Evolutionary conservation across 176 grass and related monocot genomes (phyloP).

Genomic region (Urochloa ruziziensis): DNA sequence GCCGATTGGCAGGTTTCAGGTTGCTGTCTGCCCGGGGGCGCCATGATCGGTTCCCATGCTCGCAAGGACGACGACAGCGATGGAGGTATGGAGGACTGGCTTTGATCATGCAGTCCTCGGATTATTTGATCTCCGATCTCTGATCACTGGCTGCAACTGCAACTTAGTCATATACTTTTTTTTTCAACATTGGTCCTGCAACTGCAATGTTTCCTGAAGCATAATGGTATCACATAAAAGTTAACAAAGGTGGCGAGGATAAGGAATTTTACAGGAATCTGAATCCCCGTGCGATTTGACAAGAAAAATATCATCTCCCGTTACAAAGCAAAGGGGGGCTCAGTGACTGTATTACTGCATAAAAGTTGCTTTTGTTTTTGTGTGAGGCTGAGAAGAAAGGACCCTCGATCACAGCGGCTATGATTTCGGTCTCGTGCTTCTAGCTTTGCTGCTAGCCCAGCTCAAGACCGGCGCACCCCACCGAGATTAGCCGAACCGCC

Average conservation of each 20-base stretch:
- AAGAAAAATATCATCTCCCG: background rate
- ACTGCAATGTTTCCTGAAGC: background rate
- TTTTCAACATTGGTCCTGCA: background rate
- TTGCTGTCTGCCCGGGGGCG: constrained; percentile 39
- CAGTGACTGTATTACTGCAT: too few relatives aligned
- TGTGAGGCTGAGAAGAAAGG: background rate
- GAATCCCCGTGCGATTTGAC: too few relatives aligned
- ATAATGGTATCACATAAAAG: background rate
- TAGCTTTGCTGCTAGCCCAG: background rate
- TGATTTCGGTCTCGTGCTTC: constrained; percentile 31
- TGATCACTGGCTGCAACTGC: background rate
- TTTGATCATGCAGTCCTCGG: background rate
- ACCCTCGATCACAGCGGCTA: constrained; percentile 22
- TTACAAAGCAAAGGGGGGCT: background rate
- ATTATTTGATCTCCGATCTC: background rate
- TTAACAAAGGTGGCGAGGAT: background rate
- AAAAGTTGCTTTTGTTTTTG: background rate
- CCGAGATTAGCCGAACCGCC: constrained; percentile 13
- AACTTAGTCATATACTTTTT: background rate
- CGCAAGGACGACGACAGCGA: background rate
- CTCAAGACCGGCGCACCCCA: constrained; percentile 32
- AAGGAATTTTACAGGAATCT: background rate
- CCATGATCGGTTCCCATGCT: constrained; percentile 10
- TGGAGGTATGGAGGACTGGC: background rate
- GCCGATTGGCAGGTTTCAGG: constrained; percentile 41